Conservation (phyloP, 2,329 filamentous ascomycete species). For the Calonectria pseudoturangicola region DNA sequence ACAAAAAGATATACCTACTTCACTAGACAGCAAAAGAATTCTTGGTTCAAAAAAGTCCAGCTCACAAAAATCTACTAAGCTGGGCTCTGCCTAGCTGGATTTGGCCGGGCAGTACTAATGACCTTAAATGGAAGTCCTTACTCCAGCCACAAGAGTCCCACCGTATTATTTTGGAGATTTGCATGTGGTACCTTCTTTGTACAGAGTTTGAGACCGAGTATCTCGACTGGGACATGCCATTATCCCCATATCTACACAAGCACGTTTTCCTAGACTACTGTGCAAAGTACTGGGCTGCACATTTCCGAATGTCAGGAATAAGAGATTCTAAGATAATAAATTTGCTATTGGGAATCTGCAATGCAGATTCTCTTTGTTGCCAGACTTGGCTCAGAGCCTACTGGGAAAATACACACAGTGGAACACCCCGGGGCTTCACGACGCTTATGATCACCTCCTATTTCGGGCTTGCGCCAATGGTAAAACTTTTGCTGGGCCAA, state of each 20-base stretch:
- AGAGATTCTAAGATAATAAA: not conserved
- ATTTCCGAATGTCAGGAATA: conserved; percentile 20
- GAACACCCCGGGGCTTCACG: not conserved
- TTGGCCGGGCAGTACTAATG: not conserved
- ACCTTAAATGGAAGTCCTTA: not conserved
- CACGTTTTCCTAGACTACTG: conserved; percentile 35
- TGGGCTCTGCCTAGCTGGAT: no score
- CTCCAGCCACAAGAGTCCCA: not conserved
- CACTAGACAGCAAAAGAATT: conserved; percentile 25
- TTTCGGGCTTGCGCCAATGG: conserved; percentile 18
- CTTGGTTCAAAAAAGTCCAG: not conserved
- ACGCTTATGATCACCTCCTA: conserved; percentile 23
- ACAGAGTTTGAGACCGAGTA: conserved; percentile 23
- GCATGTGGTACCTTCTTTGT: not conserved
- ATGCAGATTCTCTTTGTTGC: conserved; percentile 6
- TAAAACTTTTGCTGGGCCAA: no score
- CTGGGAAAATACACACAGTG: not conserved
- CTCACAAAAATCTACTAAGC: no score
- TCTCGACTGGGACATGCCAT: not conserved
- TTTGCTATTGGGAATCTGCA: conserved; percentile 4
- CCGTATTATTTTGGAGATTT: not conserved
- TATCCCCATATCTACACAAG: not conserved
- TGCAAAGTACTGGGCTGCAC: conserved; percentile 36
- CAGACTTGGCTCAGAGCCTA: conserved; percentile 20
- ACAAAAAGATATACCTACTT: conserved; percentile 17